Evolutionary conservation across 805 yeast species (phyloP).

Genomic region (Wickerhamiella azymoides): DNA sequence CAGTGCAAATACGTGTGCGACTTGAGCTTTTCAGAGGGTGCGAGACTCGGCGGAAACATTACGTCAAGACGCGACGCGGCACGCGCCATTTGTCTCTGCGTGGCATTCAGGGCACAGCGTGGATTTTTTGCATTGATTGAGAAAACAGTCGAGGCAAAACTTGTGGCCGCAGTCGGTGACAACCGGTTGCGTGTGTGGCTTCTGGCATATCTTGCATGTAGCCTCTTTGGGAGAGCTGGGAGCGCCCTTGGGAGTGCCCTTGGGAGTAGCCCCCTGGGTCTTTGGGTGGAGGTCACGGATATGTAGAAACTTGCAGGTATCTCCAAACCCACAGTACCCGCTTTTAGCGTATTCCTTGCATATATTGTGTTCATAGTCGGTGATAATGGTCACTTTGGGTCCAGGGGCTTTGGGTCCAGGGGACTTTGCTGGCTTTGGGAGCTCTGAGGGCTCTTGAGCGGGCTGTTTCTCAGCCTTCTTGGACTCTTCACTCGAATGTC

Average conservation of each 20-base stretch:
- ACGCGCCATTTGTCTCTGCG: neutral
- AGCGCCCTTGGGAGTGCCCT: no score
- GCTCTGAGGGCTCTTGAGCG: neutral
- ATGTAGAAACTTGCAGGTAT: constrained; percentile 88
- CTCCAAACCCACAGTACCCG: constrained; percentile 96
- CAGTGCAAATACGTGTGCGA: constrained; percentile 18
- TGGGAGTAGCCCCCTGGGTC: neutral
- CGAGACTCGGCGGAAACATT: constrained; percentile 18
- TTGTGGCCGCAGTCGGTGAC: constrained; percentile 48
- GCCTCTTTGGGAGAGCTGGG: constrained; percentile 51
- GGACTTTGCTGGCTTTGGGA: neutral
- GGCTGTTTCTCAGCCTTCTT: no score
- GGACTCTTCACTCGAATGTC: neutral
- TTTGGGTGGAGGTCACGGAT: constrained; percentile 41
- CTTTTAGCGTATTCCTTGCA: constrained; percentile 85
- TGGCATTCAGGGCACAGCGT: constrained; percentile 42
- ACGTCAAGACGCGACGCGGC: neutral
- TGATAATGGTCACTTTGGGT: constrained; percentile 22
- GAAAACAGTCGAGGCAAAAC: constrained; percentile 50
- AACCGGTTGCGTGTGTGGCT: constrained; percentile 41
- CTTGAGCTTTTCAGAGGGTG: constrained; percentile 11
- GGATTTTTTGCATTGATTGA: constrained; percentile 31
- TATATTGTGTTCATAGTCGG: constrained; percentile 85
- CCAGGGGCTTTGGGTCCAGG: neutral
- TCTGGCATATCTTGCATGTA: constrained; percentile 46